Base-by-base conservation (phyloP, 257 asterid genomes). In the Oldenlandia corymbosa region DNA sequence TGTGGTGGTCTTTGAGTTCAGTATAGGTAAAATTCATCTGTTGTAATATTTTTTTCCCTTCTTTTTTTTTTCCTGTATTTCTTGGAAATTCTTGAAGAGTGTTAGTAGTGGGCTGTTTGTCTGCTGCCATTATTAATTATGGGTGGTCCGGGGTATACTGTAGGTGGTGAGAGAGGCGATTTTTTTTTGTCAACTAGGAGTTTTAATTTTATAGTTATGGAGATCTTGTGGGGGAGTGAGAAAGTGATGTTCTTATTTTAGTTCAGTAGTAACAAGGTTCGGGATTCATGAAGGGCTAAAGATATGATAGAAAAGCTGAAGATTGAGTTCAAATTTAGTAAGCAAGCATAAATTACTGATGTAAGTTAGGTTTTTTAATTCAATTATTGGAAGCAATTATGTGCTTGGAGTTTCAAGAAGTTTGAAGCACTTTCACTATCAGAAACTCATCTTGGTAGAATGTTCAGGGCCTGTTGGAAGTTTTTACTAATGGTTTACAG, bases 1-100 rank as follows among this genome's bases (percentile, higher is more conserved):
- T 2, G 79, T 85, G 7, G 96, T 88, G 16, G 87, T 85, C 74
- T 88, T 88, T 23, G 96, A 88, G 70, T 88, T 88, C 81, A 88
- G 94, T 68, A 84, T 85, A 70, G 96, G 95, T 86, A 81, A 27
- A 20, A 9, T 41, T 45, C 18, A 3, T 59, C 51, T 37, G 6
- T 6, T 32, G 24, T 11, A 11, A 9, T 23, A 9, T 4, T 4
- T 47, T 28, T 57, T 58, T 31, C 0, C 16, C 11, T n/a, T 10
- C 24, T 10, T 41, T 64, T 2, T 2, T 30, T 3, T 51, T 28
- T 37, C 28, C 16, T 39, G 49, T 10, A 1, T 37, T 65, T 37
- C 17, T 48, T 7, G 17, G 5, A 52, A 8, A 2, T 20, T 41
- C 54, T 26, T n/a, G n/a, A n/a, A n/a, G n/a, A n/a, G n/a, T n/a